A percentile compares a stretch with the other conserved stretches of the same genome.
phyloP scores from a whole-genome alignment of 2,329 filamentous ascomycete genomes.

The Fusarium sp. region DNA sequence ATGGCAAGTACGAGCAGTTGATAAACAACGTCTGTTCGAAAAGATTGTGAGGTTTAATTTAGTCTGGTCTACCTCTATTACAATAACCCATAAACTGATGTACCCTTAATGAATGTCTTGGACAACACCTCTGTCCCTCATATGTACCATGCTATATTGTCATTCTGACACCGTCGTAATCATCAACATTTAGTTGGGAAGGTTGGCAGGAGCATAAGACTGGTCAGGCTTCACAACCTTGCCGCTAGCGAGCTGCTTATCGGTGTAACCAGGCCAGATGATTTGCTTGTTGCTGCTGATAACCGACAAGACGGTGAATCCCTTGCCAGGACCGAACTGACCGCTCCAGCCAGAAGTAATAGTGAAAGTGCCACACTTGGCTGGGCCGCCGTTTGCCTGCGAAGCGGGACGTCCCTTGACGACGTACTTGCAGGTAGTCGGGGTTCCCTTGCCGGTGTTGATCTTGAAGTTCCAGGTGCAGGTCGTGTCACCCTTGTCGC shows the following conservation, averaged over 20 bases:
- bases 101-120: neutral
- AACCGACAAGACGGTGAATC: constrained; percentile 66
- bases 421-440: constrained; percentile 39
- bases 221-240: constrained; percentile 61
- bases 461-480: constrained; percentile 59
- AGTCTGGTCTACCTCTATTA: neutral
- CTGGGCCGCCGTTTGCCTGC: constrained; percentile 52
- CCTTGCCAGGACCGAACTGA: constrained; percentile 63
- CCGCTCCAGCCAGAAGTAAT: constrained; percentile 66
- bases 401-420: constrained; percentile 49
- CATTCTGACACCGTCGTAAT: neutral
- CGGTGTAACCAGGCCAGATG: constrained; percentile 64
- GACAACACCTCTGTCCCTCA: neutral
- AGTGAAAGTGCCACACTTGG: constrained; percentile 60
- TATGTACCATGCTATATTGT: neutral
- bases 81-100: neutral
- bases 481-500: constrained; percentile 49
- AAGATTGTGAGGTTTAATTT: neutral
- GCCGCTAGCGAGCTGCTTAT: constrained; percentile 58
- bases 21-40: neutral
- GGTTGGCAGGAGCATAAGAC: constrained; percentile 53
- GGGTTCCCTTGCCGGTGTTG: constrained; percentile 56
- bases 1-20: neutral
- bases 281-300: constrained; percentile 55
- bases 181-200: constrained; percentile 11